Evolutionary conservation across 129 eudicot genomes (phyloP).

Genomic region (Helianthus tuberosus): DNA sequence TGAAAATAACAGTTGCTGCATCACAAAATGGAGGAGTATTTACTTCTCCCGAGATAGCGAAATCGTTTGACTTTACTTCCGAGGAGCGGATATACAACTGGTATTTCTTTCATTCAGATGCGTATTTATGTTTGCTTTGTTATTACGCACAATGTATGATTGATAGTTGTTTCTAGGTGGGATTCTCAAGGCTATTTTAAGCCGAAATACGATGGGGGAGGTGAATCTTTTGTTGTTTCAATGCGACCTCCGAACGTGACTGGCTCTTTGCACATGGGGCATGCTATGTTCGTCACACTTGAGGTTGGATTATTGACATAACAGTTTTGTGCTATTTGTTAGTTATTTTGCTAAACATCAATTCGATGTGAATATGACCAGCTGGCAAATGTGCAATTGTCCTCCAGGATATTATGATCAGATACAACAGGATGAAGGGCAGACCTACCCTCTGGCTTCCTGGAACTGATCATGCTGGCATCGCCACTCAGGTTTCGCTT

Average conservation of each 20-base stretch:
- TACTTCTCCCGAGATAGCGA: constrained; percentile 78
- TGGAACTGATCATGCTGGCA: constrained; percentile 99
- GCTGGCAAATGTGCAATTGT: constrained; percentile 17
- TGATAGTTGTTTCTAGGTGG: constrained; percentile 67
- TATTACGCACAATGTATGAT: neutral
- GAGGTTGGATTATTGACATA: constrained; percentile 55
- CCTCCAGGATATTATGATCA: constrained; percentile 88
- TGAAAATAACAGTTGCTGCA: constrained; percentile 64
- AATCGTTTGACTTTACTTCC: constrained; percentile 74
- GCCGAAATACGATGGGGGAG: constrained; percentile 74
- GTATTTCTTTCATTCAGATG: constrained; percentile 38
- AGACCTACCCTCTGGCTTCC: constrained; percentile 98
- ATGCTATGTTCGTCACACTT: constrained; percentile 99
- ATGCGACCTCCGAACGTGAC: constrained; percentile 99
- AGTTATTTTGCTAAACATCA: constrained; percentile 4
- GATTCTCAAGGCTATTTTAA: constrained; percentile 97
- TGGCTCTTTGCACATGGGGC: constrained; percentile 99
- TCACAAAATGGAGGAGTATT: constrained; percentile 70
- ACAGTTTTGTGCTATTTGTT: neutral
- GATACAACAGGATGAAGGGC: constrained; percentile 95
- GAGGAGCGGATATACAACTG: constrained; percentile 96
- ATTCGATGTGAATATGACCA: constrained; percentile 19
- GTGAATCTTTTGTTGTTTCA: constrained; percentile 78
- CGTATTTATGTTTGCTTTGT: too few relatives aligned
- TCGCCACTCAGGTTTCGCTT: constrained; percentile 88